Evolutionary conservation across 129 eudicot genomes (phyloP).

Genomic region (Flaveria trinervia): DNA sequence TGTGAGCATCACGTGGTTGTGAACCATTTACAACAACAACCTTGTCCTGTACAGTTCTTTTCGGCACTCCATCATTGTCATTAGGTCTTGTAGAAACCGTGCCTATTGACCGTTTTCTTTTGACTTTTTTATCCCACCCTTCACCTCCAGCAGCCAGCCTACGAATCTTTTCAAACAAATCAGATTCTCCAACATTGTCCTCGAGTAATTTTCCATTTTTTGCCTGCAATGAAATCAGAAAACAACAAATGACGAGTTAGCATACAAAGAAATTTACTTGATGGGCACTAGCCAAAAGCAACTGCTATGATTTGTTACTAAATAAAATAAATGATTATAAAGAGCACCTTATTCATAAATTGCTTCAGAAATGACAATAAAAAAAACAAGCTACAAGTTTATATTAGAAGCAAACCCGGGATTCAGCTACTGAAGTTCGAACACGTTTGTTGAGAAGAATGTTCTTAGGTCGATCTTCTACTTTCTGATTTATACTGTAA

Average conservation of each 20-base stretch:
- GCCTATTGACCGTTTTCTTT: constrained; percentile 81
- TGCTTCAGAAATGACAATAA: constrained; percentile 13
- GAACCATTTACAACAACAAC: constrained; percentile 48
- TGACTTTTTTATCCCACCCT: constrained; percentile 85
- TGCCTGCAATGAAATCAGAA: constrained; percentile 18
- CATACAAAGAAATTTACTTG: constrained; percentile 8
- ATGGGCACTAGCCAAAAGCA: not conserved
- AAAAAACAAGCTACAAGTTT: constrained; percentile 19
- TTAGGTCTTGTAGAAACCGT: constrained; percentile 47
- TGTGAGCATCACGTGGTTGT: constrained; percentile 50
- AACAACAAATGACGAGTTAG: constrained; percentile 1
- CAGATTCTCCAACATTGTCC: constrained; percentile 52
- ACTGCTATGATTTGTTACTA: constrained; percentile 14
- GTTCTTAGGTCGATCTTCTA: constrained; percentile 78
- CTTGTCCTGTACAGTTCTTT: constrained; percentile 59
- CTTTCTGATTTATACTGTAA: constrained; percentile 45
- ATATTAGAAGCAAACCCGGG: constrained; percentile 58
- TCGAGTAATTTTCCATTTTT: constrained; percentile 59
- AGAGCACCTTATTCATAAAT: not conserved
- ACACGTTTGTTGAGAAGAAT: constrained; percentile 70
- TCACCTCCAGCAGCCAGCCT: constrained; percentile 81
- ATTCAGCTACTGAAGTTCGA: constrained; percentile 75
- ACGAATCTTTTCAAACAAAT: constrained; percentile 63
- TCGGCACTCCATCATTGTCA: constrained; percentile 55
- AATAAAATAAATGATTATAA: constrained; percentile 5